Base-by-base conservation (phyloP, 306 rosid species). In the Casuarina glauca region DNA sequence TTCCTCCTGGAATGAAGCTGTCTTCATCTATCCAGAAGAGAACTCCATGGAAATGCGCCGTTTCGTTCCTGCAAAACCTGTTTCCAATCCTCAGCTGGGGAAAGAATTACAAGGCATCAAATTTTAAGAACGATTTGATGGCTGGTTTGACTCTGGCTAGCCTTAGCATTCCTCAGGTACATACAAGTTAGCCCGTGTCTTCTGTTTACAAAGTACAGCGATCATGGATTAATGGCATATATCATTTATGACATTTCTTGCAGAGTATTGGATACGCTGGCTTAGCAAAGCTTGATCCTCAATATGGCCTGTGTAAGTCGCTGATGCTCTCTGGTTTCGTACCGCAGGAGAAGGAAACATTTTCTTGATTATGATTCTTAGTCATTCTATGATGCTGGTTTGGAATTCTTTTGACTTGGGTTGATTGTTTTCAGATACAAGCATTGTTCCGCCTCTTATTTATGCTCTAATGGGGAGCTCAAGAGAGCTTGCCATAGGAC, bases 191-290 rank as follows among this genome's bases (percentile, higher is more conserved):
- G 5, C 48, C 70, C 38, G 39, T 63, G 43, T 13, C 73, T 58
- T 52, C 54, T 35, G 5, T 43, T 51, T 43, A 73, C 57, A 43
- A 5, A 44, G 2, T 44, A 44, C 8, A 44, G 32, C 32, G 32
- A 26, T 26, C 32, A 26, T 26, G 32, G 32, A 26, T 26, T 26
- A 26, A 26, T 26, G 49, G 49, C 9, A 45, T 45, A 45, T 45
- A 5, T 45, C 50, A 46, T 46, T 9, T 20, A 5, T 60, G 10
- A 41, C 13, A 32, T 78, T 52, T 70, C 46, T 38, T 83, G 82
- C 91, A 94, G 98, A 92, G 98, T 83, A 94, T 94, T 74, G 97
- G 96, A 76, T 94, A 94, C 84, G 98, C 97, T 76, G 87, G 69
- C 83, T 86, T 94, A 55, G 98, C 97, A 53, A 88, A 77, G 78